phyloP scores from a whole-genome alignment of 352 stramenopile genomes.

The Phytophthora lateralis region DNA sequence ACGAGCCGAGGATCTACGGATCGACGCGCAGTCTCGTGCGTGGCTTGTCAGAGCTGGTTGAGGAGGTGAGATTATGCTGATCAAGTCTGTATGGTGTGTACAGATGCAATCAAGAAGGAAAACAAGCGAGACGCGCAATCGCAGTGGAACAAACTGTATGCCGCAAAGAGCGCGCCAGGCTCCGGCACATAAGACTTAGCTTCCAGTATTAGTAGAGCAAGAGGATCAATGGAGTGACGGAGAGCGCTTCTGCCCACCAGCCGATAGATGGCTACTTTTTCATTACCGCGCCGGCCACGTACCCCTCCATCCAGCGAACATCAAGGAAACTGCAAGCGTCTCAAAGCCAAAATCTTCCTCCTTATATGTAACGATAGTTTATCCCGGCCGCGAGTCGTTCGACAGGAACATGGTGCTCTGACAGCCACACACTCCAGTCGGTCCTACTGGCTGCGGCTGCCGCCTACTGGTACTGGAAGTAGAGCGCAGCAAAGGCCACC shows the following conservation, averaged over 20 bases:
- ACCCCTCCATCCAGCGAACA: not conserved
- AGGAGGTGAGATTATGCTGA: not conserved
- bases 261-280: conserved; percentile 8
- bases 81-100: not conserved
- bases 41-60: conserved; percentile 5
- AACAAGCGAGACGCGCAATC: conserved; percentile 72
- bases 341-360: conserved; percentile 33
- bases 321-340: not conserved
- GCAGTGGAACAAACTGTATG: conserved; percentile 84
- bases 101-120: conserved; percentile 85
- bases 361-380: conserved; percentile 47
- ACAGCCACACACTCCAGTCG: conserved; percentile 19
- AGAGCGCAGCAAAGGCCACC: conserved; percentile 59
- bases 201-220: conserved; percentile 5
- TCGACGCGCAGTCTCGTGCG: conserved; percentile 81
- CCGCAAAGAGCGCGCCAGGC: conserved; percentile 49
- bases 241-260: not conserved
- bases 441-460: not conserved
- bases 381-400: conserved; percentile 18
- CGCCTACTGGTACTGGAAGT: conserved; percentile 59
- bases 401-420: conserved; percentile 7
- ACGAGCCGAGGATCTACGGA: conserved; percentile 64
- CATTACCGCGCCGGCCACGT: not conserved
- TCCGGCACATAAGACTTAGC: conserved; percentile 15
- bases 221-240: not conserved